Conservation (phyloP, 2,329 filamentous ascomycete species). For the Hypoxylon sp. region DNA sequence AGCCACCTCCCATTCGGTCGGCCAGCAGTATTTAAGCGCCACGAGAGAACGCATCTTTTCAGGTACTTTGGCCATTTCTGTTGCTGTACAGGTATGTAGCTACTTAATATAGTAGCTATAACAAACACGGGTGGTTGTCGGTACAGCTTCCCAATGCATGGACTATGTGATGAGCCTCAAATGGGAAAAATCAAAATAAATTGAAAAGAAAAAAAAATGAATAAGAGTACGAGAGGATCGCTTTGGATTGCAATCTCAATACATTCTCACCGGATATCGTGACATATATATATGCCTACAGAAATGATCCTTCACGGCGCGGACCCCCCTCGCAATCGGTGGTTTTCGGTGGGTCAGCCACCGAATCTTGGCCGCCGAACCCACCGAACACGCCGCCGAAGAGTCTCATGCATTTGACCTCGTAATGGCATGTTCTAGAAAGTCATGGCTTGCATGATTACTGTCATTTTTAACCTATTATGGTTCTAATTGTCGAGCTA, state of each 20-base stretch:
- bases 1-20: slow-evolving; percentile 58
- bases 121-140: background rate
- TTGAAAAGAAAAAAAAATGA: background rate
- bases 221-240: background rate
- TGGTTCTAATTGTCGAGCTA: background rate
- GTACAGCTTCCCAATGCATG: background rate
- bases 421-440: slow-evolving; percentile 34
- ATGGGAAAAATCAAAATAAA: background rate
- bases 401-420: slow-evolving; percentile 12
- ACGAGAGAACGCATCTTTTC: slow-evolving; percentile 62
- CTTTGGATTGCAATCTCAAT: background rate
- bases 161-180: background rate
- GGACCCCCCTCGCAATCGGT: slow-evolving; percentile 16
- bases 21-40: slow-evolving; percentile 58
- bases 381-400: slow-evolving; percentile 38
- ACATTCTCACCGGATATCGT: background rate
- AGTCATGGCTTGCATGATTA: background rate
- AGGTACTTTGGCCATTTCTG: slow-evolving; percentile 52
- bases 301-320: slow-evolving; percentile 1
- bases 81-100: background rate
- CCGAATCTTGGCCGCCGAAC: slow-evolving; percentile 20
- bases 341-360: slow-evolving; percentile 31
- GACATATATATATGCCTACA: background rate
- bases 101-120: background rate
- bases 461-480: background rate